These are phyloP conservation scores for Aspergillus terreus DNA, from an alignment of 2,329 filamentous ascomycete genomes.

Conservation along the genomic window DNA sequence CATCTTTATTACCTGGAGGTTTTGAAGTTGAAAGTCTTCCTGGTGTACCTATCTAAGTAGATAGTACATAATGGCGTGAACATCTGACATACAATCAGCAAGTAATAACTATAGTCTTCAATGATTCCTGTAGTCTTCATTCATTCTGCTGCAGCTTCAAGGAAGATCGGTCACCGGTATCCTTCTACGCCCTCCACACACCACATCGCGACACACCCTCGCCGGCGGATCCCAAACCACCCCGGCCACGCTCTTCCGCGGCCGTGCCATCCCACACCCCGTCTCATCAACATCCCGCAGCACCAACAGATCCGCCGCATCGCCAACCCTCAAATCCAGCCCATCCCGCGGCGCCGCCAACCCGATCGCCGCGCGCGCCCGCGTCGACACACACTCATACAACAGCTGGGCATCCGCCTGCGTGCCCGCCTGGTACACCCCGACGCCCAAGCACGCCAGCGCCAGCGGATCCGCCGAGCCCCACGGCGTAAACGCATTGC, in stretches of 20 bases:
- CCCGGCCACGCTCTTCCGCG: slow-evolving; percentile 30
- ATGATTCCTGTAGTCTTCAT: no score
- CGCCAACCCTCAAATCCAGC: slow-evolving; percentile 10
- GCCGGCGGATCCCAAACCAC: slow-evolving; percentile 37
- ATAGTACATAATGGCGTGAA: no score
- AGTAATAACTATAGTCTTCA: no score
- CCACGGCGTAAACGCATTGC: slow-evolving; percentile 70
- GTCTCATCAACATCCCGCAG: slow-evolving; percentile 29
- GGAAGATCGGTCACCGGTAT: no score
- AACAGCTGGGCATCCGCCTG: slow-evolving; percentile 56
- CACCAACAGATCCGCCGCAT: slow-evolving; percentile 20
- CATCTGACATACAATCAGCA: no score
- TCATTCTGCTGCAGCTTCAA: no score
- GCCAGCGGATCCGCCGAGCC: slow-evolving; percentile 63
- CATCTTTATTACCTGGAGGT: no score
- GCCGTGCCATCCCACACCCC: slow-evolving; percentile 23
- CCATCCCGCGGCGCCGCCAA: slow-evolving; percentile 8
- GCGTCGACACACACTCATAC: slow-evolving; percentile 51
- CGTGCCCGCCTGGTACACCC: slow-evolving; percentile 65
- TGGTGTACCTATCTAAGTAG: no score
- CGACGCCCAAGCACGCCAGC: slow-evolving; percentile 61
- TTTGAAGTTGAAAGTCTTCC: no score
- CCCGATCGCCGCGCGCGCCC: slow-evolving; percentile 38
- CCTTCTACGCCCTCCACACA: slow-evolving; percentile 20
- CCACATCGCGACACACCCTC: slow-evolving; percentile 22